Evolutionary conservation across 2,329 filamentous ascomycete species (phyloP).

Genomic region (Sporothrix pseudoabietina): DNA sequence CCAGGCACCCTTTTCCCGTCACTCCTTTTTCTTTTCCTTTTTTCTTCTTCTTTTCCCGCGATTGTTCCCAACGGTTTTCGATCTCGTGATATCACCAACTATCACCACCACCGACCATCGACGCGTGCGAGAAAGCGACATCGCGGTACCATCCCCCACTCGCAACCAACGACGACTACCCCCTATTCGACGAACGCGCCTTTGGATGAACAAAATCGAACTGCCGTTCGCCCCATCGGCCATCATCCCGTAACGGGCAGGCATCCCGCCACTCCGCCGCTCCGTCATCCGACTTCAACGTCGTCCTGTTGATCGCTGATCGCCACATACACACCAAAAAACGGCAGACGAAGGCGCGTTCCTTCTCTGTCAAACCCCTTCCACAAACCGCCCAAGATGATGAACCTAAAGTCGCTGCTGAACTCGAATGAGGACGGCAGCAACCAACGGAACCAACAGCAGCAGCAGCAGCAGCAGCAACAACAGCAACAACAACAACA

Average conservation of each 20-base stretch:
- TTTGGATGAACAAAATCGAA: constrained; percentile 1
- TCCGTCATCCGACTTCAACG: background rate
- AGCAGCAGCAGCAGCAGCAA: constrained; percentile 41
- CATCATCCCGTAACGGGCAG: background rate
- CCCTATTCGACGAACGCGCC: background rate
- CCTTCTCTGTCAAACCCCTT: background rate
- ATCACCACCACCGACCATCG: background rate
- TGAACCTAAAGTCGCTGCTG: constrained; percentile 59
- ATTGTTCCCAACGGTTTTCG: background rate
- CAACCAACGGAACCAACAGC: constrained; percentile 36
- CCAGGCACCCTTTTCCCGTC: constrained; percentile 7
- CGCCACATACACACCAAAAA: background rate
- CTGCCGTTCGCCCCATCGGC: background rate
- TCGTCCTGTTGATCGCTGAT: background rate
- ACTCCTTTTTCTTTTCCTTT: background rate
- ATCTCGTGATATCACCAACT: background rate
- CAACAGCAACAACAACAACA: constrained; percentile 34
- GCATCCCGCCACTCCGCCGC: background rate
- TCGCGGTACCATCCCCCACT: background rate
- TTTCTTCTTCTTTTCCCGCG: background rate
- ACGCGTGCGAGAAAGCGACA: constrained; percentile 9
- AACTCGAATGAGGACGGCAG: constrained; percentile 53
- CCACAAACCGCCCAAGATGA: constrained; percentile 39
- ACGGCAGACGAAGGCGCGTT: background rate
- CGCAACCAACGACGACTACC: background rate